phyloP scores from a whole-genome alignment of 495 filamentous ascomycete species.

The Xylaria scruposa region DNA sequence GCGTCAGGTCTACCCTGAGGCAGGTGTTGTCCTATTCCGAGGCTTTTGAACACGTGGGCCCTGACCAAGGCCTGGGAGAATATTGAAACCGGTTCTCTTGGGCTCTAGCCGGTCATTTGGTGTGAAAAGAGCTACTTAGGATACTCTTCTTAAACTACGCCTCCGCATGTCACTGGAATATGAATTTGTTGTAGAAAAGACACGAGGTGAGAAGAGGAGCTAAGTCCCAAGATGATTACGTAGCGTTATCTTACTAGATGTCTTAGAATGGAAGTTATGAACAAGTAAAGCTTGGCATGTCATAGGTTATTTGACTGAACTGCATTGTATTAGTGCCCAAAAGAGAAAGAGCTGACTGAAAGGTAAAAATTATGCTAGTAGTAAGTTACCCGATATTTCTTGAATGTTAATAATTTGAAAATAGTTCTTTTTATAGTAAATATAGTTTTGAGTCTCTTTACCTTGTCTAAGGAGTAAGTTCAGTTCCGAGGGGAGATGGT shows the following conservation, averaged over 20 bases:
- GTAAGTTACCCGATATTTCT: too few species aligned
- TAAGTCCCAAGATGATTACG: not conserved
- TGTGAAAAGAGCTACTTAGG: not conserved
- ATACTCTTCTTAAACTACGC: not conserved
- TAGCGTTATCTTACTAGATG: not conserved
- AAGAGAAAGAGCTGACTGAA: not conserved
- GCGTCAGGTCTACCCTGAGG: not conserved
- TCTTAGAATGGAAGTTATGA: not conserved
- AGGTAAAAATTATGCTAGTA: not conserved
- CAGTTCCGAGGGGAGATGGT: too few species aligned
- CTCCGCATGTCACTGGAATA: too few species aligned
- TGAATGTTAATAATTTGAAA: too few species aligned
- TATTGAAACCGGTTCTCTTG: not conserved
- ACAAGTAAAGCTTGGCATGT: not conserved
- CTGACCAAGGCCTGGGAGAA: not conserved
- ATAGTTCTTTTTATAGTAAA: too few species aligned
- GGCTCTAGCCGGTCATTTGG: not conserved
- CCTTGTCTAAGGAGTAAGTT: too few species aligned
- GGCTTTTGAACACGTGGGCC: not conserved
- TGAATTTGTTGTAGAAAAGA: not conserved
- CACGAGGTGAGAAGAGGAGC: not conserved
- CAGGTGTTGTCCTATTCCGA: not conserved
- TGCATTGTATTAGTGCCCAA: not conserved
- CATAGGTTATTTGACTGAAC: not conserved
- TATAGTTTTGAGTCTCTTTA: too few species aligned